Conservation (phyloP, 2,329 filamentous ascomycete genomes). For the Fusarium annulatum region DNA sequence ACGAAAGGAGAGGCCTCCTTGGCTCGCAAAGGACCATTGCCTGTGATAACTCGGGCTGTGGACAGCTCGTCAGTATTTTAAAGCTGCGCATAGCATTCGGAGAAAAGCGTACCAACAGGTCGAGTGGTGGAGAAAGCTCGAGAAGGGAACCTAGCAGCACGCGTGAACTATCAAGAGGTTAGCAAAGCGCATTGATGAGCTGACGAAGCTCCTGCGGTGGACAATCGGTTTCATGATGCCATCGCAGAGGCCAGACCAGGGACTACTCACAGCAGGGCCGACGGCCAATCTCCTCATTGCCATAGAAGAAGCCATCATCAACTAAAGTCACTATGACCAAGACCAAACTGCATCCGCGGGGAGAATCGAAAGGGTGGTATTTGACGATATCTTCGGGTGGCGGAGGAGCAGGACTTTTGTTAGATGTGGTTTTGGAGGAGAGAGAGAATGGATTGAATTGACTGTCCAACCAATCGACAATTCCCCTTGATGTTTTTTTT, state of each 20-base stretch:
- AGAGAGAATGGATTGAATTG: conserved; percentile 12
- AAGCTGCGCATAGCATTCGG: conserved; percentile 6
- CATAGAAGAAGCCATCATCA: conserved; percentile 71
- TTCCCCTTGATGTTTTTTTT: conserved; percentile 44
- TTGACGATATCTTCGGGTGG: conserved; percentile 38
- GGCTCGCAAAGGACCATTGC: conserved; percentile 83
- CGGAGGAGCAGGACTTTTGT: conserved; percentile 45
- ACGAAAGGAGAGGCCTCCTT: conserved; percentile 92
- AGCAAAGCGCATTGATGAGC: conserved; percentile 31
- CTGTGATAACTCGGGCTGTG: conserved; percentile 82
- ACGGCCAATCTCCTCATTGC: conserved; percentile 70
- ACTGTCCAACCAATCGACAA: conserved; percentile 40
- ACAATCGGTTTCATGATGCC: conserved; percentile 16
- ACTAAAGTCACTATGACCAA: conserved; percentile 44
- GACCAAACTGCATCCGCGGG: conserved; percentile 48
- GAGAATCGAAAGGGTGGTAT: conserved; percentile 41
- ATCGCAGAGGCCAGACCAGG: conserved; percentile 31
- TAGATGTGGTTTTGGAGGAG: conserved; percentile 33
- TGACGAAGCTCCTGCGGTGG: conserved; percentile 24
- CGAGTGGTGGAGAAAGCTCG: conserved; percentile 90
- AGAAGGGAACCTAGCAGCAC: conserved; percentile 70
- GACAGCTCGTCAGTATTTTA: conserved; percentile 27
- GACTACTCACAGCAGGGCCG: conserved; percentile 64
- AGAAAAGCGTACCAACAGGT: conserved; percentile 72
- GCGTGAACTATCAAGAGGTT: conserved; percentile 65